Base-by-base conservation (phyloP, 345 rosid species). In the Pugionium cornutum region DNA sequence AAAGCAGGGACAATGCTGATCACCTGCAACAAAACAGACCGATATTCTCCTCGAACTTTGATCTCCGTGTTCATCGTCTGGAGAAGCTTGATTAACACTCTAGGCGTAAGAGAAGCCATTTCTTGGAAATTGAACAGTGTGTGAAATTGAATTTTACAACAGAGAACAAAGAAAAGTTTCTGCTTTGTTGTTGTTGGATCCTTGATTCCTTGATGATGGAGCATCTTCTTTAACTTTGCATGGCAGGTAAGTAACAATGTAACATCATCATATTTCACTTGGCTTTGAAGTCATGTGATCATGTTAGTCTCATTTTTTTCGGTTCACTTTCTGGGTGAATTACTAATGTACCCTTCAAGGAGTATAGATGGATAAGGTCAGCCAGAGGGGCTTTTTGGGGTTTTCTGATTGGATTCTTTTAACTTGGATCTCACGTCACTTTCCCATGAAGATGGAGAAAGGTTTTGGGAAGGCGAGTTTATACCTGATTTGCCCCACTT, bases 1-100 rank as follows among this genome's bases (percentile, higher is more conserved):
- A 92, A 80, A 36, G 96, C 98, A 51, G 95, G 96, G 32, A 92
- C 94, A 28, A 92, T 89, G 80, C 95, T 84, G 77, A 89, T 86
- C 4, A 92, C 96, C 69, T 92, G 98, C 25, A 88, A 74, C 1
- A 92, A 89, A 52, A 86, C 96, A 4, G 98, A 88, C 44, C 96
- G 77, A 52, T 92, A 80, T 31, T 92, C 96, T 0, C 98, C 96
- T 0, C 88, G 80, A 45, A 88, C 89, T 28, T 83, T 84, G 36
- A 85, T 81, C 47, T 85, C 82, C 2, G 89, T 86, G 67, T 84
- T 58, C 75, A 88, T 80, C 29, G 87, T 81, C 70, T 88, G 87
- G 59, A 92, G 96, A 66, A 92, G 91, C 84, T 92, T 92, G 51
- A 86, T 69, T 27, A 89, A 72, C 66, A 88, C 91, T 66, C 83